Conservation (phyloP, 148 eudicot species). For the Silene latifolia region DNA sequence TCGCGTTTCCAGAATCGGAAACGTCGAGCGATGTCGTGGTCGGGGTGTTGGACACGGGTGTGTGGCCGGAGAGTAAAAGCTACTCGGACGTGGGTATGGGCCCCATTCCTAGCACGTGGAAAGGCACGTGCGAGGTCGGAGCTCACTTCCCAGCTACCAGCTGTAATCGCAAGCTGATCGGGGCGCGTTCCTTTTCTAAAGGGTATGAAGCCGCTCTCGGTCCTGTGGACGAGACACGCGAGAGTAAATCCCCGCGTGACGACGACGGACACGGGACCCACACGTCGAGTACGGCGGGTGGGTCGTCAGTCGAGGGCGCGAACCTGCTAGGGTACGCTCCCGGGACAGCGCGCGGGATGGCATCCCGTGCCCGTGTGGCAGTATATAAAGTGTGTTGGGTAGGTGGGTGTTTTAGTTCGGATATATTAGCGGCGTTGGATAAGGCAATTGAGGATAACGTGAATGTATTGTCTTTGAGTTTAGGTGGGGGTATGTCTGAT, state of each 20-base stretch:
- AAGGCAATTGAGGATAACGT: conserved; percentile 50
- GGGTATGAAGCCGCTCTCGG: conserved; percentile 59
- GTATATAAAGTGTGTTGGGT: conserved; percentile 59
- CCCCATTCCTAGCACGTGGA: conserved; percentile 48
- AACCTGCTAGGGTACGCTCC: conserved; percentile 38
- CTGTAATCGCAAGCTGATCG: conserved; percentile 50
- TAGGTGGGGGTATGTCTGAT: conserved; percentile 53
- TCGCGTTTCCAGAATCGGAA: conserved; percentile 28
- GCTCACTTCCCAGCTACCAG: conserved; percentile 32
- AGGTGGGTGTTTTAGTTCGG: conserved; percentile 59
- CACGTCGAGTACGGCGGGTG: conserved; percentile 57
- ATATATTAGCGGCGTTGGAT: conserved; percentile 54
- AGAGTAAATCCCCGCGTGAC: conserved; percentile 53
- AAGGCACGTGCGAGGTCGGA: conserved; percentile 46
- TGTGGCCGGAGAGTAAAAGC: conserved; percentile 62
- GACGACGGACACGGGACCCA: conserved; percentile 76
- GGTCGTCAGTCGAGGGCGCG: conserved; percentile 42
- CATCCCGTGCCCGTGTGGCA: conserved; percentile 51
- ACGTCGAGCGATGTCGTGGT: conserved; percentile 39
- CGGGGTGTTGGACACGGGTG: conserved; percentile 58
- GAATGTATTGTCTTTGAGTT: conserved; percentile 48
- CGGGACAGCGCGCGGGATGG: conserved; percentile 71
- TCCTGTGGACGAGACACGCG: conserved; percentile 36
- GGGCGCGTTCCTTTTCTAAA: conserved; percentile 40
- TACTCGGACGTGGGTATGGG: conserved; percentile 49